A percentile compares a stretch with the other conserved stretches of the same genome.
Conservation (phyloP, 495 filamentous ascomycete species). For the Chaetomium cochliodes region DNA sequence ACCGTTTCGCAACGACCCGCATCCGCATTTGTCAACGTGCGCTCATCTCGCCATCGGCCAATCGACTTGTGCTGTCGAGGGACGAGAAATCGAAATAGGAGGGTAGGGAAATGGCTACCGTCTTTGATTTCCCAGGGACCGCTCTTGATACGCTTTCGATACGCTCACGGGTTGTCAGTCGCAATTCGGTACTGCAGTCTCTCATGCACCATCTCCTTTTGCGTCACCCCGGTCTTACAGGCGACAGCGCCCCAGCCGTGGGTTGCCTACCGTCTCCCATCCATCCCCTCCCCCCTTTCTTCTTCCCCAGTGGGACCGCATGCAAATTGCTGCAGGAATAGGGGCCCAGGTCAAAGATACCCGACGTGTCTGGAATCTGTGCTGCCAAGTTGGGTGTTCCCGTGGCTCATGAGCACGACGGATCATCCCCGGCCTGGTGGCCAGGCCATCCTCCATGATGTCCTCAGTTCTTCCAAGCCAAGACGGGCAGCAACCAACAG, state of each 20-base stretch:
- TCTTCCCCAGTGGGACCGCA: background rate
- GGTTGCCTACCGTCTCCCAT: slow-evolving; percentile 7
- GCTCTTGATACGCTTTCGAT: background rate
- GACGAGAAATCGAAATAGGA: background rate
- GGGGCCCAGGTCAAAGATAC: slow-evolving; percentile 7
- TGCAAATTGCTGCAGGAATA: slow-evolving; percentile 18
- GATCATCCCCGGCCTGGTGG: slow-evolving; percentile 14
- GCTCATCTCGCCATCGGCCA: slow-evolving; percentile 6
- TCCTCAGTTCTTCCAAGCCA: background rate
- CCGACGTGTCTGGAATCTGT: background rate
- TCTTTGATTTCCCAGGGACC: background rate
- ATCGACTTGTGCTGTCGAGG: background rate
- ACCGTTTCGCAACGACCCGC: slow-evolving; percentile 2
- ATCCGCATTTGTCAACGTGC: background rate
- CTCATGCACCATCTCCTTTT: slow-evolving; percentile 5
- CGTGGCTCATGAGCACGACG: slow-evolving; percentile 6
- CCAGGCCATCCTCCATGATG: slow-evolving; percentile 8
- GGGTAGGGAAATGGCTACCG: background rate
- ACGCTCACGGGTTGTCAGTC: background rate
- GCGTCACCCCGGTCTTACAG: slow-evolving; percentile 2
- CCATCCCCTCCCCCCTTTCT: background rate
- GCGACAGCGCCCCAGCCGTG: background rate
- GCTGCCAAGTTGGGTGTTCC: background rate
- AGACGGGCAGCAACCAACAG: slow-evolving; percentile 13
- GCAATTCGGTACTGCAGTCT: slow-evolving; percentile 5